Conservation (phyloP, 1,284 basidiomycete species). For the Ustilago shanxiensis region DNA sequence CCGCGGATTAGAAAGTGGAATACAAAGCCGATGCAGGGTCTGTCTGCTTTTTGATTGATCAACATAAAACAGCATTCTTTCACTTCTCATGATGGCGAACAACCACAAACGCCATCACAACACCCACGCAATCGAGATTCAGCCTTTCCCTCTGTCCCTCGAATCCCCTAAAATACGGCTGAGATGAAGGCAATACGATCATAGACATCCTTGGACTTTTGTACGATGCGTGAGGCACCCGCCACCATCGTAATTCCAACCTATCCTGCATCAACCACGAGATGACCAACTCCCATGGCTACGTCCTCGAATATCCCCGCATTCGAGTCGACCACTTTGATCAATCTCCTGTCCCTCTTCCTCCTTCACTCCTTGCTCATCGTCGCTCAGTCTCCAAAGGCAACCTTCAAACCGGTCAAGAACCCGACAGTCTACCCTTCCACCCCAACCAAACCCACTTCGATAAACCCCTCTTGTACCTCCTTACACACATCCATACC, state of each 20-base stretch:
- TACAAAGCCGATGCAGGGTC: slow-evolving; percentile 43
- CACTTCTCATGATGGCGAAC: background rate
- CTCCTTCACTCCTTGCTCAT: slow-evolving; percentile 41
- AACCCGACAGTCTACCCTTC: slow-evolving; percentile 20
- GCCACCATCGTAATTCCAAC: background rate
- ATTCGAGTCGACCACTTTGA: slow-evolving; percentile 63
- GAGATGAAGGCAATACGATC: too few species aligned
- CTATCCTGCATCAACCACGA: background rate
- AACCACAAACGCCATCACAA: background rate
- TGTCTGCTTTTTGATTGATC: slow-evolving; percentile 1
- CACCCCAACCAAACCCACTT: slow-evolving; percentile 46
- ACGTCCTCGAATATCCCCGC: slow-evolving; percentile 62
- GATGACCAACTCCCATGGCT: slow-evolving; percentile 58
- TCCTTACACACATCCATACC: slow-evolving; percentile 66
- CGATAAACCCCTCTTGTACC: slow-evolving; percentile 52
- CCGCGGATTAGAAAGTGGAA: slow-evolving; percentile 9
- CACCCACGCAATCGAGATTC: background rate
- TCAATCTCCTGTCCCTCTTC: slow-evolving; percentile 35
- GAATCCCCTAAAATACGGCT: background rate
- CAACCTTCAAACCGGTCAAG: background rate
- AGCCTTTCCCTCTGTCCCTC: background rate
- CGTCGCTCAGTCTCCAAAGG: slow-evolving; percentile 15
- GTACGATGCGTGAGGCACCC: background rate
- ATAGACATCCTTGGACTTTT: background rate
- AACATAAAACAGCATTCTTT: slow-evolving; percentile 14